A percentile compares a stretch with the other conserved stretches of the same genome.
phyloP scores from a whole-genome alignment of 202 grass and related monocot genomes.

The Carex arenaria region DNA sequence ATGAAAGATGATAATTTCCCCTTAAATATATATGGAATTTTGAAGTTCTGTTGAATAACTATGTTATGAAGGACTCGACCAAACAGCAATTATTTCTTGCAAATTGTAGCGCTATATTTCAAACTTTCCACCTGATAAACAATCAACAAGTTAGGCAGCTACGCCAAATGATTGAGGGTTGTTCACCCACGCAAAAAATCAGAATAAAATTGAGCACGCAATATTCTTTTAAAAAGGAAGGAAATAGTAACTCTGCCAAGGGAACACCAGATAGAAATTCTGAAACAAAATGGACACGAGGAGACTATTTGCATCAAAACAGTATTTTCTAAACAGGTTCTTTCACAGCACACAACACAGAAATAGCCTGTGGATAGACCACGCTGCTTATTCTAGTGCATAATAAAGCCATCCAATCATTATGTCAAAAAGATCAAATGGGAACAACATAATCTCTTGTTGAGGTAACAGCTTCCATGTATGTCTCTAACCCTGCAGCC shows the following conservation, averaged over 20 bases:
- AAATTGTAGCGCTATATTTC: no score
- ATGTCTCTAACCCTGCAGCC: conserved; percentile 50
- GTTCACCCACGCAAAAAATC: not conserved
- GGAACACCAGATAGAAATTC: not conserved
- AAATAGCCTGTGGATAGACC: not conserved
- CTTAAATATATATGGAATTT: no score
- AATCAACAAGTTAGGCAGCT: not conserved
- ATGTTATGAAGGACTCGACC: no score
- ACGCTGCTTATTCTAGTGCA: conserved; percentile 15
- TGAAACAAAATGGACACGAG: not conserved
- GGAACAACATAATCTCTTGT: not conserved
- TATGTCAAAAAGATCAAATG: not conserved
- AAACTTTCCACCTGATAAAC: not conserved
- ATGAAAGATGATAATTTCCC: no score
- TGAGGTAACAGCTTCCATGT: not conserved
- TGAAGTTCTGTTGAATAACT: no score
- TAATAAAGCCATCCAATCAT: not conserved
- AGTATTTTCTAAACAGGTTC: not conserved
- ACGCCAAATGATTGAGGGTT: no score
- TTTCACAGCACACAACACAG: not conserved
- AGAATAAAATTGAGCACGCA: no score
- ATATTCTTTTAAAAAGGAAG: not conserved
- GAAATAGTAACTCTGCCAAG: not conserved
- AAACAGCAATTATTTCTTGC: no score
- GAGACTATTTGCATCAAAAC: not conserved